Conservation (phyloP, 768 basidiomycete species). For the Cubamyces sp. region DNA sequence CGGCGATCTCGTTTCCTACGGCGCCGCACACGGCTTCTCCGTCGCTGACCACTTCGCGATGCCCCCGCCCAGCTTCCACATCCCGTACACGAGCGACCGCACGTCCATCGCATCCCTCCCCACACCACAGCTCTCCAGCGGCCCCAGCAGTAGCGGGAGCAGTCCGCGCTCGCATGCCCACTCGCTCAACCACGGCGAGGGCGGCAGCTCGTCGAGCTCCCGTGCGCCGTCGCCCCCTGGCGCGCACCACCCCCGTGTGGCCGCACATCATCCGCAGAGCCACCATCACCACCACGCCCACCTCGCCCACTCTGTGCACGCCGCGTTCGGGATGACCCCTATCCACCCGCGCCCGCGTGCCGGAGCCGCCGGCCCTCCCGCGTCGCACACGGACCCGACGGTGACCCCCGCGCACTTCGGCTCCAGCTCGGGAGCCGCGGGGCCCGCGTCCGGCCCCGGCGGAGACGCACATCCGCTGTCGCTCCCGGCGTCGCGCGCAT, state of each 20-base stretch:
- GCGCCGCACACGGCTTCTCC: constrained; percentile 34
- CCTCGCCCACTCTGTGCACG: constrained; percentile 81
- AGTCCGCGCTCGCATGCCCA: constrained; percentile 59
- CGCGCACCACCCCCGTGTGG: constrained; percentile 22
- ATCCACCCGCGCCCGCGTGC: constrained; percentile 51
- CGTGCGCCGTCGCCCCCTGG: constrained; percentile 64
- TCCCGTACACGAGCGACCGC: constrained; percentile 33
- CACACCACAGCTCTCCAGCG: constrained; percentile 67
- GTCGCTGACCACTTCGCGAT: constrained; percentile 29
- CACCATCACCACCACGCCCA: constrained; percentile 53
- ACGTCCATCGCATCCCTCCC: constrained; percentile 39
- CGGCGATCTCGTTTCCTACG: constrained; percentile 35
- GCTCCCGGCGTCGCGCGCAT: constrained; percentile 62
- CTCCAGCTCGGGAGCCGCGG: too few relatives aligned
- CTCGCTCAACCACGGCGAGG: constrained; percentile 34
- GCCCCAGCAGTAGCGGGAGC: constrained; percentile 65
- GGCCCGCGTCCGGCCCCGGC: constrained; percentile 14
- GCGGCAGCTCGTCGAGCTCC: constrained; percentile 56
- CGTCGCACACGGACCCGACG: constrained; percentile 31
- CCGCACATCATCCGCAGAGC: constrained; percentile 21
- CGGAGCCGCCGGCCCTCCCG: constrained; percentile 31
- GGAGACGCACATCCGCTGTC: constrained; percentile 25
- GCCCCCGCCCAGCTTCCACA: constrained; percentile 27
- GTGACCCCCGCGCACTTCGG: constrained; percentile 32
- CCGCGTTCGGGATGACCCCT: constrained; percentile 93